Base-by-base conservation (phyloP, 1,284 basidiomycete genomes). In the Cryptococcus floricola region DNA sequence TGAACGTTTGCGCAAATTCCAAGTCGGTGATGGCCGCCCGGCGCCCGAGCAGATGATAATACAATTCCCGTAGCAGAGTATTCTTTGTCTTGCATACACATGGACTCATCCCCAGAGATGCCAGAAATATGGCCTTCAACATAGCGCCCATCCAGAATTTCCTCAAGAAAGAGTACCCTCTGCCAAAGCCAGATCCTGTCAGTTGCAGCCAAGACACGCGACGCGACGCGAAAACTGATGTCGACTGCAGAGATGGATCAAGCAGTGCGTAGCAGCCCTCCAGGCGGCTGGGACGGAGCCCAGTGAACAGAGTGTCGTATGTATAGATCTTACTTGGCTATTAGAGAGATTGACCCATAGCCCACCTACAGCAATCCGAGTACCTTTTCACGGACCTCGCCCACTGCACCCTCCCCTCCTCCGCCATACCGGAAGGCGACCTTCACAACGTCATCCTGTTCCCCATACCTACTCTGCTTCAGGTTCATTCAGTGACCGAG, bases 401-500 rank as follows among this genome's bases (percentile, higher is more conserved):
- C 27, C 28, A 52, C 10, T 71, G 69, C 3, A 67, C 70, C 9
- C 58, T 69, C 5, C 60, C 58, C n/a, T 55, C 61, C n/a, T 19
- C 56, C 25, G 39, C 46, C 7, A 56, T 58, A 46, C 54, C 61
- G 47, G 16, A 58, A 48, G 53, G 52, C 46, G 53, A 63, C 39
- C 28, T 62, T 42, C 71, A 66, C 57, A 41, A 61, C 2, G 52
- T 49, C 8, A 34, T 57, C n/a, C 63, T 75, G 31, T 73, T 71
- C 57, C 60, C 62, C 2, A 34, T 43, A 4, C 69, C 68, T 0
- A 68, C 66, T 3, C 51, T 77, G 5, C 62, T 76, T 1, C 74
- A 76, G 56, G 48, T 77, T 16, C 54, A 66, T 34, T 54, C 61
- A 4, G 56, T 77, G 23, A 67, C 62, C 10, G 76, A 77, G 43